These are phyloP conservation scores for Fistulifera solaris DNA, from an alignment of 108 stramenopile species.

Conservation along the genomic window DNA sequence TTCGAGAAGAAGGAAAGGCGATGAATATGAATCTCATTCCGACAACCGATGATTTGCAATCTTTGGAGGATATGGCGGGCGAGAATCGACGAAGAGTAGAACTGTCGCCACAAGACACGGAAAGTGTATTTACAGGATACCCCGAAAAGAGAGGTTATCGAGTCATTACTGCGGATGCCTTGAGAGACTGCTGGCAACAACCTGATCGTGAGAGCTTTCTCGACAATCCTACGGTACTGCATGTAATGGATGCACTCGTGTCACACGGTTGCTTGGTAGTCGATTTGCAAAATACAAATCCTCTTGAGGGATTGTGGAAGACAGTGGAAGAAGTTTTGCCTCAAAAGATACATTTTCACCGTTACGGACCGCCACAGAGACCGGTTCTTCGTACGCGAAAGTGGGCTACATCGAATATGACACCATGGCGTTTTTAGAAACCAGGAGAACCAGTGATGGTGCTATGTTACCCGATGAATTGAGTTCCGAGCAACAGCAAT, in stretches of 20 bases:
- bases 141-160: conserved; percentile 47
- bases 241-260: conserved; percentile 83
- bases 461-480: conserved; percentile 37
- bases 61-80: conserved; percentile 38
- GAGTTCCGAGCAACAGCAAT: conserved; percentile 35
- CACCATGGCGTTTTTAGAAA: conserved; percentile 71
- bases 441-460: conserved; percentile 36
- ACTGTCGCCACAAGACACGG: conserved; percentile 37
- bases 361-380: conserved; percentile 42
- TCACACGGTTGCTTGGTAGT: conserved; percentile 73
- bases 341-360: conserved; percentile 21
- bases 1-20: conserved; percentile 50
- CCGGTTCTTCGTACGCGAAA: conserved; percentile 55
- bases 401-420: conserved; percentile 55
- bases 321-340: conserved; percentile 42
- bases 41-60: conserved; percentile 42
- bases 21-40: conserved; percentile 12
- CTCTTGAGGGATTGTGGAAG: conserved; percentile 59
- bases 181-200: conserved; percentile 16
- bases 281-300: conserved; percentile 55
- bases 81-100: conserved; percentile 47
- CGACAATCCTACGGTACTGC: conserved; percentile 46
- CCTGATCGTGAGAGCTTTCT: conserved; percentile 54
- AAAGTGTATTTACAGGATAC: conserved; percentile 41
- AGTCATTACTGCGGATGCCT: conserved; percentile 46